phyloP scores from a whole-genome alignment of 306 rosid genomes.

The Benincasa hispida region DNA sequence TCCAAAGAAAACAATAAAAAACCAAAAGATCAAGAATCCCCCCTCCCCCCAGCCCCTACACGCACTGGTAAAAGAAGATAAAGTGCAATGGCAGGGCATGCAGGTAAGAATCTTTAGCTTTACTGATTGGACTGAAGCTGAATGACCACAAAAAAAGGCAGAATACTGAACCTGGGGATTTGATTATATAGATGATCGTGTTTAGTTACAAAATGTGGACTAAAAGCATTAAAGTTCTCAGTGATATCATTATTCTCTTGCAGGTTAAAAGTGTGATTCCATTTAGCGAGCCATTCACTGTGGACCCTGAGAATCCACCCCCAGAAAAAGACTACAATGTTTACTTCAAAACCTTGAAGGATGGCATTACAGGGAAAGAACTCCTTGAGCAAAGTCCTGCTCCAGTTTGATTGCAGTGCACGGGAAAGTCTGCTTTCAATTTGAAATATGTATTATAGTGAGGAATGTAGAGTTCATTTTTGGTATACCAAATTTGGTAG shows the following conservation, averaged over 20 bases:
- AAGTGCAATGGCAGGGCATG: not conserved
- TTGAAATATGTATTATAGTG: not conserved
- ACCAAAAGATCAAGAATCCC: not conserved
- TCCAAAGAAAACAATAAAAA: not conserved
- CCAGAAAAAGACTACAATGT: constrained; percentile 62
- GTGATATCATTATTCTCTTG: not conserved
- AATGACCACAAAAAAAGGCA: not conserved
- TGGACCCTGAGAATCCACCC: constrained; percentile 79
- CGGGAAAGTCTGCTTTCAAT: not conserved
- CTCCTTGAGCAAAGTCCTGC: constrained; percentile 39
- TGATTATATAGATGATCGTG: not conserved
- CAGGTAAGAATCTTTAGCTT: not conserved
- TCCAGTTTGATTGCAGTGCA: constrained; percentile 30
- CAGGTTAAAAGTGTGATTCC: constrained; percentile 88
- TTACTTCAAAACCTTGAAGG: constrained; percentile 60
- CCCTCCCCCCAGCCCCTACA: not conserved
- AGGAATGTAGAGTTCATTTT: not conserved
- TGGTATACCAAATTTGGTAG: not conserved
- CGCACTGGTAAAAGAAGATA: not conserved
- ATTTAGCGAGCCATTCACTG: constrained; percentile 69
- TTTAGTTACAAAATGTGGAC: not conserved
- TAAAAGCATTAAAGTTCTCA: not conserved
- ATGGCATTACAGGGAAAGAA: constrained; percentile 82
- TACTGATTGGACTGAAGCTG: not conserved
- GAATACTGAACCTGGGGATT: not conserved